Base-by-base conservation (phyloP, 1,139 yeast genomes). In the Suhomyces kunorum region DNA sequence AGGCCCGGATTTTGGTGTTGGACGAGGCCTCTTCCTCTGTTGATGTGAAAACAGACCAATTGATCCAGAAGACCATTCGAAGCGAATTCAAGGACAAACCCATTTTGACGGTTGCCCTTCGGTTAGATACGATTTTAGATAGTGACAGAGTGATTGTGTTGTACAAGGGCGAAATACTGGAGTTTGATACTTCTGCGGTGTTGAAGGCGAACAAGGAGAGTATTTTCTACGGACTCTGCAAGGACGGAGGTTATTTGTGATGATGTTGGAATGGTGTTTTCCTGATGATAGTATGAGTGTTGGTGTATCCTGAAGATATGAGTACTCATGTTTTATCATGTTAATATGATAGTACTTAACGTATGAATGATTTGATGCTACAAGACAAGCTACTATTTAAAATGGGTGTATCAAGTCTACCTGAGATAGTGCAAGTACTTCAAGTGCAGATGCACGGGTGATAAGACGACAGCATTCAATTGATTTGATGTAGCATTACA, bases 21-120 rank as follows among this genome's bases (percentile, higher is more conserved):
- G 63, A 58, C 32, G 63, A 58, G 44, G 63, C 63, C 11, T 57
- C 63, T 5, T 61, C 63, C 1, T 51, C 61, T 3, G 63, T 58
- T 19, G 63, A 58, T 40, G 60, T 55, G n/a, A 54, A 56, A 39
- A 58, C 63, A 7, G 63, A 58, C 34, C 54, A 55, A 42, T 52
- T 57, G 26, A 53, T 58, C 19, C 63, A 58, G 37, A 51, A 58
- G 19, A 58, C 63, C 6, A 58, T 58, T 23, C 39, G 61, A 18
- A 36, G 39, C 9, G 59, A 53, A 31, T 58, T 58, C 40, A 54
- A 51, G 28, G 59, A 57, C 34, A 51, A 53, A 39, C 57, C 63
- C 7, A 57, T 58, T 35, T 48, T 58, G 38, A 51, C 61, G 19
- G 56, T 58, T 42, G 63, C 63, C 3, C 63, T 57, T 36, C 48